A percentile compares a stretch with the other conserved stretches of the same genome.
phyloP scores from a whole-genome alignment of 345 rosid species.

The Microthlaspi erraticum region DNA sequence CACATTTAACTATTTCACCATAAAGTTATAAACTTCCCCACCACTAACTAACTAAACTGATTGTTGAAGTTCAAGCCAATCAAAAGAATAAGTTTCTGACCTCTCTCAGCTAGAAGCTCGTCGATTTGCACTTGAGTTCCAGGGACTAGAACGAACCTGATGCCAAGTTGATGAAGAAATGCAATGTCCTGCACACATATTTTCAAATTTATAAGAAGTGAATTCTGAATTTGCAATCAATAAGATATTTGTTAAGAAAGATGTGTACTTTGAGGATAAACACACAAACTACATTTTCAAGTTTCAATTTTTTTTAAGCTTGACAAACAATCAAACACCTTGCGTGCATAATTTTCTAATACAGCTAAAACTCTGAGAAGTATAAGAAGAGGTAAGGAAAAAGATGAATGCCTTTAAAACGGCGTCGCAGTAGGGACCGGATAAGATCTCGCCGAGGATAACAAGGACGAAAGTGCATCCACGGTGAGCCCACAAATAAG shows the following conservation, averaged over 20 bases:
- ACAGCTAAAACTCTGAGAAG: background rate
- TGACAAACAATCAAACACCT: slow-evolving; percentile 26
- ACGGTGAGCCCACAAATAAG: slow-evolving; percentile 83
- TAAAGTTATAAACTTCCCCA: slow-evolving; percentile 1
- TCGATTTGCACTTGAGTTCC: slow-evolving; percentile 93
- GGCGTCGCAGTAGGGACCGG: slow-evolving; percentile 61
- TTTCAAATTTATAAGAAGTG: background rate
- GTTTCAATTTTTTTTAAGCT: background rate
- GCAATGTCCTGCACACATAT: slow-evolving; percentile 76
- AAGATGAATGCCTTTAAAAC: slow-evolving; percentile 66
- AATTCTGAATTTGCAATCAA: too few relatives aligned
- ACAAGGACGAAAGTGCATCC: slow-evolving; percentile 76
- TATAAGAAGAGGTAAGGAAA: background rate
- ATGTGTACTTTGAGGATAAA: background rate
- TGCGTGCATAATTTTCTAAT: slow-evolving; percentile 10
- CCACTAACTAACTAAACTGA: slow-evolving; percentile 12
- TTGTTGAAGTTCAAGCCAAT: background rate
- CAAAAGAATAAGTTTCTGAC: slow-evolving; percentile 40
- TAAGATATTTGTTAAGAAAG: too few relatives aligned
- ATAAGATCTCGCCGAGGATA: slow-evolving; percentile 70
- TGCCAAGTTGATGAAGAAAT: slow-evolving; percentile 88
- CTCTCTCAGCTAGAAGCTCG: slow-evolving; percentile 79
- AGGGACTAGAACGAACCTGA: slow-evolving; percentile 80
- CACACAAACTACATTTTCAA: background rate
- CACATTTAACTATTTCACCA: slow-evolving; percentile 7